Evolutionary conservation across 352 stramenopile species (phyloP), one percentile per base, ranked within the genome.

Genomic region (Globisporangium cederbergense): DNA sequence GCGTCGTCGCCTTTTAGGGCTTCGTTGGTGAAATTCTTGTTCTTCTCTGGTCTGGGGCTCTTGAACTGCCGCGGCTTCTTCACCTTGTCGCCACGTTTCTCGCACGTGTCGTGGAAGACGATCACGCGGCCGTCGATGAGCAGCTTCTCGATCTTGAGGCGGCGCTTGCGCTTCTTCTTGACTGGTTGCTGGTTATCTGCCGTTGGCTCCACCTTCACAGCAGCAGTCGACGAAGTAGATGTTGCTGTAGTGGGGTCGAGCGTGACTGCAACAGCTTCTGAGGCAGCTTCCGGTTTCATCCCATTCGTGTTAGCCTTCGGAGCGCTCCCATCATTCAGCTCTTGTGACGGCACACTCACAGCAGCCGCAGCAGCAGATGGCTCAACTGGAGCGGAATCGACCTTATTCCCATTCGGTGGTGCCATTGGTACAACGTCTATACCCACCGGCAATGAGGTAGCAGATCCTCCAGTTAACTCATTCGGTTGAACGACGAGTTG

Each of bases 61-160:
- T 64, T 58, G 46, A 50, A 46, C 28, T 38, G 65, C 34, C 73
- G 65, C 47, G 70, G 74, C 45, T 90, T 90, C 36, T 81, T 75
- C 18, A 86, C 59, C 60, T 88, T 89, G 53, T 89, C 81, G 2
- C 38, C 50, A 14, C 72, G 79, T 53, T 82, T 86, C 54, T 90
- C 81, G 51, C 81, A 90, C 22, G 79, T 81, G 60, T 90, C 81
- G 0, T 63, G 70, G 14, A 90, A 72, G 16, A 80, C 56, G 13
- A 89, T 67, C 58, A 85, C 69, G 3, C 71, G 65, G 20, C 74
- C 74, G 20, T 72, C 70, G 2, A 83, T 73, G 4, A 90, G 57
- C 46, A 88, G 43, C 34, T 85, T 76, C 38, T 88, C 72, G 25
- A 72, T 83, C 68, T 83, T 89, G 0, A 70, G 72, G 32, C 74